These are phyloP conservation scores for Termitomyces sp. DNA, from an alignment of 768 basidiomycete genomes.

Conservation along the genomic window DNA sequence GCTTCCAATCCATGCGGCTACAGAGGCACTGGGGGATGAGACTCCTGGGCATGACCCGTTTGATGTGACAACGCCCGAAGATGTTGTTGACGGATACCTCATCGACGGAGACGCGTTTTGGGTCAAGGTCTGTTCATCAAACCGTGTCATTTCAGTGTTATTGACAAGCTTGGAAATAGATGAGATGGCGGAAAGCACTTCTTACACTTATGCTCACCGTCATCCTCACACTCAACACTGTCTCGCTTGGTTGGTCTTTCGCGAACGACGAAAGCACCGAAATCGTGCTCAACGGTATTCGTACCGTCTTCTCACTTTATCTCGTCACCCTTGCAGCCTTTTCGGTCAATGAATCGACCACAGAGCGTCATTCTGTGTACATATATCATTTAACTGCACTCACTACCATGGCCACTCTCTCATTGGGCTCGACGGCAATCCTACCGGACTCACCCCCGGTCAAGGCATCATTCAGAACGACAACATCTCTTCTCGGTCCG, in stretches of 20 bases:
- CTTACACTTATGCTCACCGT: constrained; percentile 44
- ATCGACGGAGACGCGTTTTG: constrained; percentile 62
- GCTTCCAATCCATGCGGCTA: constrained; percentile 36
- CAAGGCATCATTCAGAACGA: constrained; percentile 22
- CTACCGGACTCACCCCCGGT: constrained; percentile 48
- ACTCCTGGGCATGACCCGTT: constrained; percentile 52
- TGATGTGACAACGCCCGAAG: constrained; percentile 71
- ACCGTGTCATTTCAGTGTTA: not conserved
- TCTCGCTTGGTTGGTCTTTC: constrained; percentile 56
- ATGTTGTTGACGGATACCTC: constrained; percentile 65
- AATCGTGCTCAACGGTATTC: constrained; percentile 41
- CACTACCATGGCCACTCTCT: constrained; percentile 43
- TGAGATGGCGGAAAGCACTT: constrained; percentile 56
- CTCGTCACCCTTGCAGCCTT: constrained; percentile 47
- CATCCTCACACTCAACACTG: constrained; percentile 49
- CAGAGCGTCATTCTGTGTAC: constrained; percentile 43
- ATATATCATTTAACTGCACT: constrained; percentile 63
- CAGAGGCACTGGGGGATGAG: constrained; percentile 11
- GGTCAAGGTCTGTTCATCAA: constrained; percentile 40
- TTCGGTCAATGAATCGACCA: constrained; percentile 48
- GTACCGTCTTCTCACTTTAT: constrained; percentile 60
- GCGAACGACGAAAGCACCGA: constrained; percentile 28
- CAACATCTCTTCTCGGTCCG: constrained; percentile 28
- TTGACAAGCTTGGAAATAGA: constrained; percentile 34
- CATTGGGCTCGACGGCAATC: constrained; percentile 51